Conservation (phyloP, 441 rosid genomes). For the Pelargonium myrrhifolium region DNA sequence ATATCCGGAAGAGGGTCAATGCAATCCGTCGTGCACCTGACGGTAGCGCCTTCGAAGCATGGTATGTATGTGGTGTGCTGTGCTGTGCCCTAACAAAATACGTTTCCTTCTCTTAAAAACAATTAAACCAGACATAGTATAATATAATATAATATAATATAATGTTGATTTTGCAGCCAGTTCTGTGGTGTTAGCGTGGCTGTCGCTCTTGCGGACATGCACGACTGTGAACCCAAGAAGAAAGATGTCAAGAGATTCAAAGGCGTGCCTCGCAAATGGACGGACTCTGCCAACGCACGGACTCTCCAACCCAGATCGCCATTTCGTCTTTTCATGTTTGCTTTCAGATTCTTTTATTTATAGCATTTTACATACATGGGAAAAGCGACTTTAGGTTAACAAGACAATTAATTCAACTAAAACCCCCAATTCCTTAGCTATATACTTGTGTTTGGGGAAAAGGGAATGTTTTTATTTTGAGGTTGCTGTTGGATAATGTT, state of each 20-base stretch:
- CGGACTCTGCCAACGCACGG: not conserved
- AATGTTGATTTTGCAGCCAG: not conserved
- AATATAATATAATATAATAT: too few relatives aligned
- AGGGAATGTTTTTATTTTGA: not conserved
- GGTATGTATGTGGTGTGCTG: not conserved
- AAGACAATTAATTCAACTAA: not conserved
- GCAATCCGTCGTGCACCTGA: not conserved
- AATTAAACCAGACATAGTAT: too few relatives aligned
- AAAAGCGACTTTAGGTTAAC: not conserved
- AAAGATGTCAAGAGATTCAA: slow-evolving; percentile 1
- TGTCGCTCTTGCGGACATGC: not conserved
- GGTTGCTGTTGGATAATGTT: not conserved
- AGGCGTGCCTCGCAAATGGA: not conserved
- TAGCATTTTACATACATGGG: too few relatives aligned
- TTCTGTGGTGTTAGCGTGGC: not conserved
- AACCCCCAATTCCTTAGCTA: too few relatives aligned
- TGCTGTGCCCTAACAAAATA: not conserved
- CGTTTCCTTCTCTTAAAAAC: not conserved
- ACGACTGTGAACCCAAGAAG: not conserved
- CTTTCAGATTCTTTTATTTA: too few relatives aligned
- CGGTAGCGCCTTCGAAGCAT: not conserved
- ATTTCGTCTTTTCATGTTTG: not conserved
- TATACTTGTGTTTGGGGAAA: not conserved
- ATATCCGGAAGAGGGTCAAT: not conserved
- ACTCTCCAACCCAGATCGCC: not conserved